Conservation (phyloP, 2,329 filamentous ascomycete species). For the Cladosporium austrohemisphaericum region DNA sequence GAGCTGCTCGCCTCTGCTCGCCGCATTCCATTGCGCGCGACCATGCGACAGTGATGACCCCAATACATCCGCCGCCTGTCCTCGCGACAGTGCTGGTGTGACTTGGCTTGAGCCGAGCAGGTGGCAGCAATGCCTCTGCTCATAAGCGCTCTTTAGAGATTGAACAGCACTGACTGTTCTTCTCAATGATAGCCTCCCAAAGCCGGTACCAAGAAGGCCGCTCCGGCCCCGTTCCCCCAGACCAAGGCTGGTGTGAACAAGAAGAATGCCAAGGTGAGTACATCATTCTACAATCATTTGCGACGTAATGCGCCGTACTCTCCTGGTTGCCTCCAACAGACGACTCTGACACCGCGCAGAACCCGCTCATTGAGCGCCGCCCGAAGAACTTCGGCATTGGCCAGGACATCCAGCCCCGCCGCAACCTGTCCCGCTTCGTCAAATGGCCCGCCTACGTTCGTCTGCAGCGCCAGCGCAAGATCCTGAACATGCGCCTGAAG, state of each 20-base stretch:
- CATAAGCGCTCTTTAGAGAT: slow-evolving; percentile 74
- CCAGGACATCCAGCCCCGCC: slow-evolving; percentile 95
- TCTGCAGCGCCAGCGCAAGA: slow-evolving; percentile 92
- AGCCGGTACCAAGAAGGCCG: slow-evolving; percentile 80
- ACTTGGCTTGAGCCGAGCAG: slow-evolving; percentile 51
- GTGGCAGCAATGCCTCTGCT: slow-evolving; percentile 53
- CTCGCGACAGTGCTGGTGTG: slow-evolving; percentile 24
- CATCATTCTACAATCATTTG: not conserved
- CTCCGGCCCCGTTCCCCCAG: slow-evolving; percentile 93
- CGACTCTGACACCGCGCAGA: slow-evolving; percentile 53
- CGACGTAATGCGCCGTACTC: not conserved
- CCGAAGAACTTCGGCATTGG: slow-evolving; percentile 97
- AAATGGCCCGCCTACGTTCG: slow-evolving; percentile 99
- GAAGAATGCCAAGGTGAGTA: slow-evolving; percentile 93
- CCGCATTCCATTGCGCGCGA: slow-evolving; percentile 9
- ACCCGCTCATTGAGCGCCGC: slow-evolving; percentile 98
- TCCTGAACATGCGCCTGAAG: slow-evolving; percentile 97
- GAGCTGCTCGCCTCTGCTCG: slow-evolving; percentile 22
- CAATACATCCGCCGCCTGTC: slow-evolving; percentile 17
- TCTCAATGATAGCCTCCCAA: slow-evolving; percentile 99
- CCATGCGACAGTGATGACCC: slow-evolving; percentile 19
- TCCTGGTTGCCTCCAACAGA: too few species aligned
- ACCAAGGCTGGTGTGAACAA: slow-evolving; percentile 80
- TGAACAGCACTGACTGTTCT: slow-evolving; percentile 98
- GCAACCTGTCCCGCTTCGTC: slow-evolving; percentile 96